Conservation (phyloP, 805 yeast species). For the Metschnikowia hibisci region DNA sequence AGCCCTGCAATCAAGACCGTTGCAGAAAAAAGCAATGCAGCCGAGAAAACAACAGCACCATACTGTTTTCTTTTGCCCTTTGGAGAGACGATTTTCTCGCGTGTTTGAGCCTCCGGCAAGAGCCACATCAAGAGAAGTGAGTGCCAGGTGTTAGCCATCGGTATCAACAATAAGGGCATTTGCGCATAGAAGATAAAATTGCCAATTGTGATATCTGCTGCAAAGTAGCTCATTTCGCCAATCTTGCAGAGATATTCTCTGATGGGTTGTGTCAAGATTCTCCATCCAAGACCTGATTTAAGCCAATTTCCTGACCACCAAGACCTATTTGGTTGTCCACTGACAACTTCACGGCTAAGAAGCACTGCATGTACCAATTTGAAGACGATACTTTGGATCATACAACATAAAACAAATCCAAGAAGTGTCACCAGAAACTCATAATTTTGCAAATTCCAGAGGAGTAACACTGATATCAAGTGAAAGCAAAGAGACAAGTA, state of each 20-base stretch:
- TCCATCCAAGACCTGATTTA: conserved; percentile 58
- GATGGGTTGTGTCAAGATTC: conserved; percentile 55
- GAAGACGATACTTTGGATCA: conserved; percentile 56
- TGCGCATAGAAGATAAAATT: conserved; percentile 57
- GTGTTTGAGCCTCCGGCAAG: conserved; percentile 49
- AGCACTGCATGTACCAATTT: conserved; percentile 46
- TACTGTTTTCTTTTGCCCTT: conserved; percentile 17
- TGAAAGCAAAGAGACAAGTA: conserved; percentile 41
- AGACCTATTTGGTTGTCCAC: conserved; percentile 57
- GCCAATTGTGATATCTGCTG: conserved; percentile 58
- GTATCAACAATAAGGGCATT: conserved; percentile 58
- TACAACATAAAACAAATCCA: conserved; percentile 55
- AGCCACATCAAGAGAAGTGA: conserved; percentile 67
- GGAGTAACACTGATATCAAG: conserved; percentile 46
- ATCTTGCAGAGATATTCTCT: conserved; percentile 62
- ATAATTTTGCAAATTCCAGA: conserved; percentile 70
- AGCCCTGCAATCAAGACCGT: conserved; percentile 5
- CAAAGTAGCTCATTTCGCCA: conserved; percentile 64
- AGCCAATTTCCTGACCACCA: conserved; percentile 70
- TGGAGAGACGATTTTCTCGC: conserved; percentile 27
- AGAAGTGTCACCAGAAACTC: conserved; percentile 54
- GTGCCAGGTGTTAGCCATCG: conserved; percentile 64
- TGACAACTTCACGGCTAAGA: conserved; percentile 59
- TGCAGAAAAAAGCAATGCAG: conserved; percentile 2
- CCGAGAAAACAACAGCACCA: conserved; percentile 5